These are phyloP conservation scores for Beauveria caledonica DNA, from an alignment of 2,329 filamentous ascomycete genomes.

Conservation along the genomic window DNA sequence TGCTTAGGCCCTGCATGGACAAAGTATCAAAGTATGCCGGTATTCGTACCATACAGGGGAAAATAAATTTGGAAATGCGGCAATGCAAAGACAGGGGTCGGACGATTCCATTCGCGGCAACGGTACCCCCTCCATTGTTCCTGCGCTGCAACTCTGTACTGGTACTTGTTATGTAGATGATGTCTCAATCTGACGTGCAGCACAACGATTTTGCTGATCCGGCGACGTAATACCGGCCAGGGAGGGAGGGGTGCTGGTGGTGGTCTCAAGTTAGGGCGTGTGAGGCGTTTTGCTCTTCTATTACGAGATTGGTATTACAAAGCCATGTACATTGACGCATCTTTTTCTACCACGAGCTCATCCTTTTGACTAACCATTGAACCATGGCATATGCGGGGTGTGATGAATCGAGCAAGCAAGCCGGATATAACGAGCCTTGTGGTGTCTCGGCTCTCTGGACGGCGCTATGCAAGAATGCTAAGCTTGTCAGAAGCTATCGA, in stretches of 20 bases:
- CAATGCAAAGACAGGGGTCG: too few relatives aligned
- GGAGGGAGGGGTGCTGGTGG: neutral
- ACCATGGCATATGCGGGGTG: too few relatives aligned
- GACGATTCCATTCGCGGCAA: too few relatives aligned
- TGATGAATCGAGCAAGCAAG: too few relatives aligned
- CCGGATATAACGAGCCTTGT: too few relatives aligned
- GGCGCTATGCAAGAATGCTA: too few relatives aligned
- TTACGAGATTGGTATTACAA: neutral
- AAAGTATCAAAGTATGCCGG: neutral
- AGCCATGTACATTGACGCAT: neutral
- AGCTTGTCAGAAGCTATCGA: too few relatives aligned
- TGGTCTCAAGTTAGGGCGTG: neutral
- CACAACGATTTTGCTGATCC: constrained; percentile 5
- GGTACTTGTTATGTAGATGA: neutral
- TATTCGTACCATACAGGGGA: too few relatives aligned
- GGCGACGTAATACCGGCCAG: neutral
- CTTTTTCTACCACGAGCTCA: neutral
- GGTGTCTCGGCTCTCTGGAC: too few relatives aligned
- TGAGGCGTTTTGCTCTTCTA: neutral
- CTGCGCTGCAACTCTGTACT: neutral
- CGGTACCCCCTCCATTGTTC: too few relatives aligned
- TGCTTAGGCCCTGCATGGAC: too few relatives aligned
- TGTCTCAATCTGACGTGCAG: constrained; percentile 9
- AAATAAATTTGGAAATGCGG: neutral
- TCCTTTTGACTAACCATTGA: too few relatives aligned